Evolutionary conservation across 2,329 filamentous ascomycete species (phyloP).

Genomic region (Aspergillus candidus): DNA sequence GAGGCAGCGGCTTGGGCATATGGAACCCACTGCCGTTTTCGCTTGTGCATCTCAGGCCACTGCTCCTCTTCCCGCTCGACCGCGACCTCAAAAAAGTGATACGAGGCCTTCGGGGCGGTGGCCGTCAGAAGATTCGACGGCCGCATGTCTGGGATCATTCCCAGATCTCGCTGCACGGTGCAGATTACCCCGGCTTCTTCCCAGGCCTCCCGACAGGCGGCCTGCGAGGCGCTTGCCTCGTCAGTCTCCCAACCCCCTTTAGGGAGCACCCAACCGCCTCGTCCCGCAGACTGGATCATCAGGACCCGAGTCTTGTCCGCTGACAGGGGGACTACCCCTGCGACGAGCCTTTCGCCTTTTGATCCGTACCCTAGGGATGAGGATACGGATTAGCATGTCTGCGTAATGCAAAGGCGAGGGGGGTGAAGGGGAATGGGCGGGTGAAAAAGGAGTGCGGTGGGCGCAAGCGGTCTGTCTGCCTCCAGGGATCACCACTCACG

Average conservation of each 20-base stretch:
- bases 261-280: slow-evolving; percentile 91
- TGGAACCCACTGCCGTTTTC: slow-evolving; percentile 82
- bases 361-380: slow-evolving; percentile 69
- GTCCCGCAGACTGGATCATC: slow-evolving; percentile 84
- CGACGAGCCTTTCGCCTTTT: slow-evolving; percentile 89
- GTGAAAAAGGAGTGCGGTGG: too few relatives aligned
- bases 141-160: slow-evolving; percentile 76
- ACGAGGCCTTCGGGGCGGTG: slow-evolving; percentile 60
- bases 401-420: slow-evolving; percentile 4
- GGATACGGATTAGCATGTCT: slow-evolving; percentile 16
- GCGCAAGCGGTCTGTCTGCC: slow-evolving; percentile 16
- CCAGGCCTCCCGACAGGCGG: slow-evolving; percentile 86
- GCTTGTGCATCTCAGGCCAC: slow-evolving; percentile 93
- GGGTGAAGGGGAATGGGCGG: slow-evolving; percentile 4
- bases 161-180: slow-evolving; percentile 76
- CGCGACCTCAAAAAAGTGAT: slow-evolving; percentile 67
- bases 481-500: slow-evolving; percentile 35
- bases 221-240: slow-evolving; percentile 79
- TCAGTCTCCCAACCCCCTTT: slow-evolving; percentile 98
- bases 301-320: slow-evolving; percentile 81
- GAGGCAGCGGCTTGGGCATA: slow-evolving; percentile 75
- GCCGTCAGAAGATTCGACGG: slow-evolving; percentile 47
- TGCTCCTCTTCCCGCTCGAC: slow-evolving; percentile 77
- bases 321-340: slow-evolving; percentile 86
- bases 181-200: slow-evolving; percentile 93